Evolutionary conservation across 495 filamentous ascomycete genomes (phyloP), one percentile per base, ranked within the genome.

Genomic region (Cercophora samala): DNA sequence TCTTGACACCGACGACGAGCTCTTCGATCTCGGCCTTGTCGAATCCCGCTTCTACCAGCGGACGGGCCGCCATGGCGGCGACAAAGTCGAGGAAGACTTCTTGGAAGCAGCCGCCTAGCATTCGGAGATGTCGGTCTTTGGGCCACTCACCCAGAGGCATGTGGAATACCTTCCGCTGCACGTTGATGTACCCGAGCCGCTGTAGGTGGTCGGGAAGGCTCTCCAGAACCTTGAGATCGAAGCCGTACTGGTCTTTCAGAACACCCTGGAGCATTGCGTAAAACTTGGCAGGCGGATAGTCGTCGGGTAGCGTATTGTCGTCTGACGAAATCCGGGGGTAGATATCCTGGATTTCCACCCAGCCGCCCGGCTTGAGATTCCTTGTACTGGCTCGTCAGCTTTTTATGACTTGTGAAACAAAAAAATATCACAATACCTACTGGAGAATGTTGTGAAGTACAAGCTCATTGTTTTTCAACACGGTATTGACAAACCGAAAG

Each of bases 121-220:
- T 76, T 63, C 86, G 85, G 70, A 87, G 72, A 23, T 78, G 76
- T n/a, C 75, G 72, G 61, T 90, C 84, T 26, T 75, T 80, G 3
- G 86, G 76, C 89, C 89, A 91, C 9, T 82, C 78, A 5, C 87
- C 87, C 32, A 89, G 70, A 0, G 89, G 89, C 67, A 88, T 75
- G 64, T 88, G 84, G 60, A 81, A 88, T 1, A 78, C 68, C 26
- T 73, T 76, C 58, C 84, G 76, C 17, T 79, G 73, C n/a, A 88
- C 78, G 62, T 87, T 83, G 46, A 79, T 69, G 70, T 87, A 89
- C 5, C 86, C 85, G 4, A 79, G 76, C 11, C 80, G 66, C 37
- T 70, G 60, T 53, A 84, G 76, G 25, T 73, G 66, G 4, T 73
- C 73, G 2, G 76, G 73, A 0, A 87, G 71, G 0, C 71, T 73